Conservation (phyloP, 1,284 basidiomycete species). For the Trichosporon asahii region DNA sequence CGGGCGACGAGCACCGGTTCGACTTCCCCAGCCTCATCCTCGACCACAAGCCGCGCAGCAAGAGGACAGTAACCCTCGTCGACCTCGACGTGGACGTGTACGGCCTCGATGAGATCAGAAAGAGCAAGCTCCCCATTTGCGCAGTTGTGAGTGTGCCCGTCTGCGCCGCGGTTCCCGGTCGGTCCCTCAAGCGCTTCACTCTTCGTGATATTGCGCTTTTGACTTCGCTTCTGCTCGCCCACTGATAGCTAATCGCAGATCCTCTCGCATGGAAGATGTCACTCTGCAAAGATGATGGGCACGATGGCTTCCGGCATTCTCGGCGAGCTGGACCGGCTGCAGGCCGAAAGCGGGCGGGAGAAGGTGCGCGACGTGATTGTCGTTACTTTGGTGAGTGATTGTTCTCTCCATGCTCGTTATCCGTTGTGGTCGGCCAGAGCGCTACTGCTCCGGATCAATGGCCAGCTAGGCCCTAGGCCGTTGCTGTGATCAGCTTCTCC, state of each 20-base stretch:
- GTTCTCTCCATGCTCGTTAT: not conserved
- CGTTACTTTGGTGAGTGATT: constrained; percentile 43
- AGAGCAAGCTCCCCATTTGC: constrained; percentile 31
- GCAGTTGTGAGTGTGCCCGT: constrained; percentile 39
- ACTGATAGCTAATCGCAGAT: constrained; percentile 25
- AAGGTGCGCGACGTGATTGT: constrained; percentile 42
- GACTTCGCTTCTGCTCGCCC: not conserved
- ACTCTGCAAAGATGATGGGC: constrained; percentile 37
- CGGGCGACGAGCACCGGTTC: constrained; percentile 1
- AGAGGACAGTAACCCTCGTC: constrained; percentile 25
- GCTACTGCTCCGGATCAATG: no score
- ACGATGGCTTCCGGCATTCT: constrained; percentile 39
- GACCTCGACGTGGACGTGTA: constrained; percentile 40
- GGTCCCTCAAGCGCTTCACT: no score
- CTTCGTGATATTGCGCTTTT: no score
- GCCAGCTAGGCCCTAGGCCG: no score
- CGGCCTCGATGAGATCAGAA: constrained; percentile 43
- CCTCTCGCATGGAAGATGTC: constrained; percentile 40
- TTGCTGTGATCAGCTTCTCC: no score
- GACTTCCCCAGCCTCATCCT: constrained; percentile 27
- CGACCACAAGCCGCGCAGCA: constrained; percentile 20
- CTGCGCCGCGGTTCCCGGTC: not conserved
- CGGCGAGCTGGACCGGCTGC: constrained; percentile 25
- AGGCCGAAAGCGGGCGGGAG: constrained; percentile 13
- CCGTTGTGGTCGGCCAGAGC: no score